Evolutionary conservation across 371 early-diverging fungal species (phyloP), one percentile per base, ranked within the genome.

Genomic region (Rhizopus delemar): DNA sequence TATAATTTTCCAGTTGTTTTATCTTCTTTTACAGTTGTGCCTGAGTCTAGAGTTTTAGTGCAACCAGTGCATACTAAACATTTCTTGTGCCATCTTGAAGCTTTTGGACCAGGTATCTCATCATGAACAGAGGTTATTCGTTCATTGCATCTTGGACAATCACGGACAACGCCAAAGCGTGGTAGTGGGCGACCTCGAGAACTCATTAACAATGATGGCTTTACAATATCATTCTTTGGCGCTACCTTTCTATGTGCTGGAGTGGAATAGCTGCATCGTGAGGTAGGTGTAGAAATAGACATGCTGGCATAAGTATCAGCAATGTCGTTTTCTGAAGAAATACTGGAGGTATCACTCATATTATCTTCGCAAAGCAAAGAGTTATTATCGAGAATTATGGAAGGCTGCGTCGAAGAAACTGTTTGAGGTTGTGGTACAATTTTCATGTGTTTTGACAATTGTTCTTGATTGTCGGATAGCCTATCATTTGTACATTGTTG

Each of bases 71-170:
- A 79, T 1, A 51, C 43, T 5, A 79, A 43, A 51, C 80, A 79
- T 41, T 74, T 71, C 16, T 57, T 63, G 49, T 79, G 80, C 76
- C 76, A 79, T 15, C 63, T 65, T 12, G 74, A 65, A 2, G 80
- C 80, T 36, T 68, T 65, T 0, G 80, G 80, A 1, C 80, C 80
- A 36, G 72, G 73, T 46, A 69, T 70, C 43, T 79, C 80, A 48
- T 79, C 80, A 46, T 73, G 69, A 12, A 79, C 66, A n/a, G 74
- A 74, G 5, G 46, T 46, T 6, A 75, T 73, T 5, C 68, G 67
- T 41, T 75, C 60, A 33, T 52, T 46, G 46, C 79, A 78, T 1
- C 75, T 74, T 22, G 79, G 70, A 41, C 79, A 78, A 12, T 57
- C 60, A 49, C 68, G 66, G 11, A 63, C 50, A 12, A 59, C 43